Base-by-base conservation (phyloP, 495 filamentous ascomycete genomes). In the Beverwykella pulmonaria region DNA sequence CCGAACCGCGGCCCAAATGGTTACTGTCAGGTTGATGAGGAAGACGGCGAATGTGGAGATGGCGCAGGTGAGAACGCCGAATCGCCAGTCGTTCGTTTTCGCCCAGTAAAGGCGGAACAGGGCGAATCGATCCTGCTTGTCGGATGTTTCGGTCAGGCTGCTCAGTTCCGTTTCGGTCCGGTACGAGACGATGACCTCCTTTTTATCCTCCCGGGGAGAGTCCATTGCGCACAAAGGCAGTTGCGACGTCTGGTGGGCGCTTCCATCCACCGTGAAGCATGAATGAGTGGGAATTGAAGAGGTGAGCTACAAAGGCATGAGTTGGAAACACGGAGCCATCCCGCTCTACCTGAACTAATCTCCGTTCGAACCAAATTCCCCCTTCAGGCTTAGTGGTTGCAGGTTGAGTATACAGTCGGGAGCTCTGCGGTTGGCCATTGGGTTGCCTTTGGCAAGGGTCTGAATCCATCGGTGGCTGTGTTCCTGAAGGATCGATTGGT, bases 1-100 rank as follows among this genome's bases (percentile, higher is more conserved):
- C 10, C 32, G 29, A 20, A 8, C 20, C 19, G 19, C 15, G 1
- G 20, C 34, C 53, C 53, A 57, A 8, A 57, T 57, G 9, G 32
- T 57, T n/a, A 57, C 19, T 19, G 22, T 57, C 26, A 44, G 8
- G 19, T 39, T 57, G 53, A 57, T 34, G 19, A 57, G 23, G 23
- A 39, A 57, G 19, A 57, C 30, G 4, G 52, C 8, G 6, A 54
- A 29, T 30, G 52, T 29, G 3, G 23, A 26, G 9, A 54, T 9
- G 22, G 52, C 29, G 29, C 23, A 54, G 29, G 29, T 22, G 5
- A 54, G 25, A 9, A 32, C 52, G 6, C 52, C 52, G 19, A 54
- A 29, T 54, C 52, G 52, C 52, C 52, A 54, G n/a, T 29, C 22
- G n/a, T 44, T 44, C 3, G 39, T 44, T 44, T n/a, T 44, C 39